Base-by-base conservation (phyloP, 305 asterid genomes). In the Rubia balearica region DNA sequence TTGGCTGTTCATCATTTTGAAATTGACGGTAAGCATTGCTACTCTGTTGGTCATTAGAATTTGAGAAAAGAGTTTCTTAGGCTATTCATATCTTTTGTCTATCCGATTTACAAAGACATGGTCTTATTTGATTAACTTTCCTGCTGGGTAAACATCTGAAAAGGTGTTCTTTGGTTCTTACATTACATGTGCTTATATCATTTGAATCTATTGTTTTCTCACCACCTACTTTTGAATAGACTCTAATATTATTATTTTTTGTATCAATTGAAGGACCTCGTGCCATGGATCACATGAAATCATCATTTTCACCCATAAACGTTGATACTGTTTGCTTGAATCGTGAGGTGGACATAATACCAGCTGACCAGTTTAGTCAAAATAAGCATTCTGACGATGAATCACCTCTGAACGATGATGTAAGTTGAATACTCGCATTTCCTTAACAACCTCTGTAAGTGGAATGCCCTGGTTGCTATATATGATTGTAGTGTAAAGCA, bases 91-190 rank as follows among this genome's bases (percentile, higher is more conserved):
- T 30, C 4, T 53, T 8, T n/a, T 30, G 9, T 53, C 48, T n/a
- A 36, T 5, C 46, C 6, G 8, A 36, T 53, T 69, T 30, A n/a
- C 22, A 17, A 30, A 55, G 21, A 5, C 8, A 8, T 69, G 56
- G 72, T 69, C 72, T 69, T 55, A 41, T 68, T 53, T 36, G 62
- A 68, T 33, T 17, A 45, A 53, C n/a, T 36, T 51, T 68, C 49
- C 19, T 68, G 49, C 48, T 49, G 72, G 62, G 45, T 30, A 13
- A 43, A 42, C 38, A 24, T 41, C 69, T 65, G 36, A 19, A 40
- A 21, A 55, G 63, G 51, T 69, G 49, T n/a, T 7, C 13, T 17
- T 7, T 56, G n/a, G 7, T 10, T 51, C 8, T 13, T 33, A 62
- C 41, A 12, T 38, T n/a, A n/a, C n/a, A n/a, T n/a, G 24, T 62